A percentile compares a stretch with the other conserved stretches of the same genome.
Conservation (phyloP, 2,329 filamentous ascomycete species). For the Talaromyces sp. region DNA sequence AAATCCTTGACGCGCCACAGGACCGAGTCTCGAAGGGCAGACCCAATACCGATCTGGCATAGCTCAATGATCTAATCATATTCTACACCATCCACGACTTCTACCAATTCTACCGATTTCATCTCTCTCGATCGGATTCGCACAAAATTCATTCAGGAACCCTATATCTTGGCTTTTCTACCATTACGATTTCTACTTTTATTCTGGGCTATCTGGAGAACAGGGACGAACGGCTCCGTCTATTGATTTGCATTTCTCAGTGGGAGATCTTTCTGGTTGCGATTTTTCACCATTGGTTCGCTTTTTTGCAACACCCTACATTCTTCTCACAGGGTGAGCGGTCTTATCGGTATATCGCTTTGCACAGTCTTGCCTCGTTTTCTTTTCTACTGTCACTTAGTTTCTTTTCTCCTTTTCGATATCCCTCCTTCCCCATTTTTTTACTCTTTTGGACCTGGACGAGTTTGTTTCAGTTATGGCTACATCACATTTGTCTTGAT, state of each 20-base stretch:
- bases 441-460: slow-evolving; percentile 2
- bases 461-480: background rate
- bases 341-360: slow-evolving; percentile 18
- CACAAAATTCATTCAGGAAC: slow-evolving; percentile 7
- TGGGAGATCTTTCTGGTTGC: slow-evolving; percentile 1
- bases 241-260: background rate
- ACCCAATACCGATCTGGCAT: background rate
- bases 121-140: slow-evolving; percentile 8
- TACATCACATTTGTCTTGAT: slow-evolving; percentile 9
- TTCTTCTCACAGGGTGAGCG: slow-evolving; percentile 17
- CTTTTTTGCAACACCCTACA: slow-evolving; percentile 11
- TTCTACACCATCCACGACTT: slow-evolving; percentile 7
- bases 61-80: slow-evolving; percentile 13
- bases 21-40: background rate
- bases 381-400: slow-evolving; percentile 22
- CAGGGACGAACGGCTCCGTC: slow-evolving; percentile 2
- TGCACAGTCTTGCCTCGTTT: slow-evolving; percentile 11
- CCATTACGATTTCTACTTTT: slow-evolving; percentile 9
- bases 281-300: slow-evolving; percentile 12
- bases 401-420: slow-evolving; percentile 14
- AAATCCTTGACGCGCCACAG: background rate
- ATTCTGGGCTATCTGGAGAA: slow-evolving; percentile 5
- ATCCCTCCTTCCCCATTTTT: slow-evolving; percentile 9
- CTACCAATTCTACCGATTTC: background rate
- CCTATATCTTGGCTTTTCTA: slow-evolving; percentile 3